phyloP scores from a whole-genome alignment of 2,329 filamentous ascomycete genomes.

The Clonostachys solani region DNA sequence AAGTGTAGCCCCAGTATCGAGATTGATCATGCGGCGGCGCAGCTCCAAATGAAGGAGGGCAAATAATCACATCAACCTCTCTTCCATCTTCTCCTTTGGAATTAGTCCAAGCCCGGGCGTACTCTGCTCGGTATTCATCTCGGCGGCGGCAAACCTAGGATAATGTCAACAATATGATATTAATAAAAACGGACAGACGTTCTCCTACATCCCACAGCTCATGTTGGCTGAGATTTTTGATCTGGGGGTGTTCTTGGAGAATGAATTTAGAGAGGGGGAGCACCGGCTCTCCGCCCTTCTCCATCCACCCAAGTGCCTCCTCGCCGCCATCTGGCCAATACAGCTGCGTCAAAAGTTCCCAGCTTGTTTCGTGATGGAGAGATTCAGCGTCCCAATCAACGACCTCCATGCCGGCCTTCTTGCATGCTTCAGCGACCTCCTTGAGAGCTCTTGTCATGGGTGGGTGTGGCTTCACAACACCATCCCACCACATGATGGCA shows the following conservation, averaged over 20 bases:
- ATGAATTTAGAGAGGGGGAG: slow-evolving; percentile 56
- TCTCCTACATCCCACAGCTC: slow-evolving; percentile 31
- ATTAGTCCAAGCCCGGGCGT: slow-evolving; percentile 29
- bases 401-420: slow-evolving; percentile 44
- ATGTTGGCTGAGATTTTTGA: slow-evolving; percentile 28
- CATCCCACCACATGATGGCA: slow-evolving; percentile 56
- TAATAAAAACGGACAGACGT: neutral
- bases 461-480: slow-evolving; percentile 55
- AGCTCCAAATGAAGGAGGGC: slow-evolving; percentile 51
- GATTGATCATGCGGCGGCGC: slow-evolving; percentile 33
- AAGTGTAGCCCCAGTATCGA: slow-evolving; percentile 60
- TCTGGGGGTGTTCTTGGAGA: slow-evolving; percentile 45
- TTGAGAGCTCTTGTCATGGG: slow-evolving; percentile 52
- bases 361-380: slow-evolving; percentile 45
- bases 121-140: slow-evolving; percentile 30
- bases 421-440: slow-evolving; percentile 46
- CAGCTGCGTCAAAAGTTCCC: slow-evolving; percentile 35
- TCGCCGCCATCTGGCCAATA: slow-evolving; percentile 59
- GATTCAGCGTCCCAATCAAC: slow-evolving; percentile 47
- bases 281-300: slow-evolving; percentile 51
- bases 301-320: slow-evolving; percentile 45
- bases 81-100: slow-evolving; percentile 16
- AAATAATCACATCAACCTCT: slow-evolving; percentile 57
- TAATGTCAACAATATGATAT: neutral
- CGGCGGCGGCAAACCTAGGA: slow-evolving; percentile 23